Conservation (phyloP, 805 yeast genomes). For the Grigorovia humatica region DNA sequence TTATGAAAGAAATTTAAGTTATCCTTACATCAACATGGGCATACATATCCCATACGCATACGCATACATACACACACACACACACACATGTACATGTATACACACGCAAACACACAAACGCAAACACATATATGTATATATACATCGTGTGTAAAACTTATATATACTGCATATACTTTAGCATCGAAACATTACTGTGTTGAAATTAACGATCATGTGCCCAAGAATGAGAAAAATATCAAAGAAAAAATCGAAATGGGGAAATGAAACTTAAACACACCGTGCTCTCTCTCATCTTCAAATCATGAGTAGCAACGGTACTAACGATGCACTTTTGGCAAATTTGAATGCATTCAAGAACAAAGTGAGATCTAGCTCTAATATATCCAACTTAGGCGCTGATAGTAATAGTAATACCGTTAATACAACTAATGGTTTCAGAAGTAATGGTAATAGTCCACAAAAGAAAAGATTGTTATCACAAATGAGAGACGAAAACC, state of each 20-base stretch:
- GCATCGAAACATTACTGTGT: neutral
- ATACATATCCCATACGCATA: neutral
- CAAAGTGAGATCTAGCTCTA: constrained; percentile 49
- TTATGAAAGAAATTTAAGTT: constrained; percentile 10
- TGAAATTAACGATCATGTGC: neutral
- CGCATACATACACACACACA: no score
- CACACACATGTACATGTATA: no score
- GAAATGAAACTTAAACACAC: neutral
- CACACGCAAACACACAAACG: no score
- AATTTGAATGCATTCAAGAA: constrained; percentile 58
- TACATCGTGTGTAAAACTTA: neutral
- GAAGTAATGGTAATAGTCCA: constrained; percentile 6
- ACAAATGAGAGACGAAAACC: constrained; percentile 6
- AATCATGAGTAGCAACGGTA: constrained; percentile 3
- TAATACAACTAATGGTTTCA: constrained; percentile 12
- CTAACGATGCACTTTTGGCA: constrained; percentile 36
- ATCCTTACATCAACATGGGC: neutral
- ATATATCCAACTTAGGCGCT: constrained; percentile 27
- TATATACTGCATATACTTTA: neutral
- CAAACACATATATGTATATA: neutral
- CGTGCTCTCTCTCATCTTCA: neutral
- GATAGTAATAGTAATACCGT: neutral
- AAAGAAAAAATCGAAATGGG: neutral
- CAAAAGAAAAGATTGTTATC: constrained; percentile 8
- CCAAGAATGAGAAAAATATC: neutral